phyloP scores from a whole-genome alignment of 106 monocot genomes.

The Hemerocallis citrina region DNA sequence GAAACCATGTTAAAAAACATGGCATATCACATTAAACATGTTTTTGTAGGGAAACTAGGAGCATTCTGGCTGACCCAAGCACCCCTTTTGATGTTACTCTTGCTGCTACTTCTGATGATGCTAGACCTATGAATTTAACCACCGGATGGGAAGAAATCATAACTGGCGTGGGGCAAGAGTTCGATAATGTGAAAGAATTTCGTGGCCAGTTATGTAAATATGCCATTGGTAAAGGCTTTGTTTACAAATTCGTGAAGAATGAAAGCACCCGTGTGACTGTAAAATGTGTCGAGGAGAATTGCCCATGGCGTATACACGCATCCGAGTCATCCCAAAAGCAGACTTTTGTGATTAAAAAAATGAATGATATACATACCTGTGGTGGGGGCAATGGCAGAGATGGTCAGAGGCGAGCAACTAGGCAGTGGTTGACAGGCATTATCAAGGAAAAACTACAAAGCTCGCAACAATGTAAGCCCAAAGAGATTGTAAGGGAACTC shows the following conservation, averaged over 20 bases:
- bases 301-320: conserved; percentile 84
- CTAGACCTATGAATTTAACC: conserved; percentile 12
- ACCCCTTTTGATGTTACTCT: conserved; percentile 18
- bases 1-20: neutral
- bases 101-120: conserved; percentile 13
- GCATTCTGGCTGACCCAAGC: conserved; percentile 23
- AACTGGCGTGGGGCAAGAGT: conserved; percentile 82
- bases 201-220: conserved; percentile 71
- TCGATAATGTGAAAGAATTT: conserved; percentile 80
- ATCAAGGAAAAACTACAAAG: conserved; percentile 78
- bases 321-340: conserved; percentile 74
- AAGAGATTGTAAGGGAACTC: conserved; percentile 69
- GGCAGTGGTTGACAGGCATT: conserved; percentile 77
- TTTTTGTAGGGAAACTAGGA: conserved; percentile 24
- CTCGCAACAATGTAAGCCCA: conserved; percentile 60
- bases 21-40: neutral
- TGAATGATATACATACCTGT: conserved; percentile 70
- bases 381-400: conserved; percentile 56
- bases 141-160: conserved; percentile 39
- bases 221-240: conserved; percentile 76
- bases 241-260: conserved; percentile 82
- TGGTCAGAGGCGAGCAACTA: conserved; percentile 54
- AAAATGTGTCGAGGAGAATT: conserved; percentile 47
- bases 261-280: conserved; percentile 77
- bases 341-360: conserved; percentile 77